phyloP scores from a whole-genome alignment of 2,329 filamentous ascomycete species.

The Aplosporella prunicola region DNA sequence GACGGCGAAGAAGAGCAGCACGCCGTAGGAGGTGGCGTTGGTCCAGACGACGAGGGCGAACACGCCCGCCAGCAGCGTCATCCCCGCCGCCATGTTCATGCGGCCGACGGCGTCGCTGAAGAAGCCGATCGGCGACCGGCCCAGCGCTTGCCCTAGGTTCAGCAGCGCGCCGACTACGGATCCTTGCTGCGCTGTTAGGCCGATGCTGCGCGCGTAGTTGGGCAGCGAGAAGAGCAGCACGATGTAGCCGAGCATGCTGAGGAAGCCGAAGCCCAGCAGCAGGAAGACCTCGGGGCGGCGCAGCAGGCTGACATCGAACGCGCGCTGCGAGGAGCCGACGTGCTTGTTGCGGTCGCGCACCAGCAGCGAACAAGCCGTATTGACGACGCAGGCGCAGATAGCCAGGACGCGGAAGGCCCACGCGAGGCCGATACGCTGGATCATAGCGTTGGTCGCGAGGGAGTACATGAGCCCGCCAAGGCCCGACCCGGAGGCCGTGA shows the following conservation, averaged over 20 bases:
- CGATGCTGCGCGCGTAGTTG: constrained; percentile 61
- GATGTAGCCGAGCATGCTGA: constrained; percentile 64
- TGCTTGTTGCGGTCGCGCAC: constrained; percentile 61
- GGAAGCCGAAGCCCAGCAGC: constrained; percentile 57
- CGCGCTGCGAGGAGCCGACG: constrained; percentile 36
- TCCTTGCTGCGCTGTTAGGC: constrained; percentile 57
- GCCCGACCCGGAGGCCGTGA: constrained; percentile 60
- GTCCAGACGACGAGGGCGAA: constrained; percentile 65
- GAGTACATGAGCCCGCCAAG: constrained; percentile 65
- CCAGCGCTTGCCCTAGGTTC: constrained; percentile 57
- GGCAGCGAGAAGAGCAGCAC: constrained; percentile 69
- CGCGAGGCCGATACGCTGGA: constrained; percentile 50
- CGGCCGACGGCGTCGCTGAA: constrained; percentile 61
- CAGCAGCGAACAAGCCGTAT: constrained; percentile 52
- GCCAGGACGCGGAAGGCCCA: constrained; percentile 61
- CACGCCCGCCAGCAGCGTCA: constrained; percentile 55
- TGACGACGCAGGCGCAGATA: constrained; percentile 52
- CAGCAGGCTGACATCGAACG: constrained; percentile 58
- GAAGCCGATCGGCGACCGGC: constrained; percentile 62
- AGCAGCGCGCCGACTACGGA: constrained; percentile 64
- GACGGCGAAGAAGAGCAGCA: constrained; percentile 62
- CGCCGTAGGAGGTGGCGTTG: constrained; percentile 56
- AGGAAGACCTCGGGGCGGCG: constrained; percentile 53
- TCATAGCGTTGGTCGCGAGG: constrained; percentile 59
- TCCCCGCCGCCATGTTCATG: constrained; percentile 60